Percentiles rank a stretch among this genome's conserved stretches.
Conservation (phyloP, 2,329 filamentous ascomycete genomes). For the Colletotrichum camelliae region DNA sequence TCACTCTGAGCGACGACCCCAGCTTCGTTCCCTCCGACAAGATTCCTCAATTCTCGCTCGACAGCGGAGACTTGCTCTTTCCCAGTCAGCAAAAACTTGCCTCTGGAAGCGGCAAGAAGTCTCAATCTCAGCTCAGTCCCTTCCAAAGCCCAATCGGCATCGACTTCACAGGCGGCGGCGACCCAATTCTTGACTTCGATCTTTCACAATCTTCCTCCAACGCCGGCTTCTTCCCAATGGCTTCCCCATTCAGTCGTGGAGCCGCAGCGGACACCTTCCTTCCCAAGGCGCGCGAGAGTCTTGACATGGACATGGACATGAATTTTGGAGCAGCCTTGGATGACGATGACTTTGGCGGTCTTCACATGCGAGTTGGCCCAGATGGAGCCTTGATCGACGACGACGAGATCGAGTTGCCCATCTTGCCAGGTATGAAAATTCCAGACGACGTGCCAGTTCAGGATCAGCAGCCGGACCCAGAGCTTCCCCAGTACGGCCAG, state of each 20-base stretch:
- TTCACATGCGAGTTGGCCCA: constrained; percentile 56
- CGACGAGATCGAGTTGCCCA: constrained; percentile 50
- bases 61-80: constrained; percentile 34
- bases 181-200: constrained; percentile 14
- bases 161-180: constrained; percentile 3
- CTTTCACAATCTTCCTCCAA: constrained; percentile 32
- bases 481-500: neutral
- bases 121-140: constrained; percentile 51
- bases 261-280: constrained; percentile 24
- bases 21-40: constrained; percentile 73
- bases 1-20: constrained; percentile 83
- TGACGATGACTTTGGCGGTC: constrained; percentile 39
- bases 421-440: constrained; percentile 31
- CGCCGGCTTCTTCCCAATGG: constrained; percentile 36
- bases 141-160: constrained; percentile 14
- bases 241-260: constrained; percentile 36
- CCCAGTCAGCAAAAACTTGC: constrained; percentile 40
- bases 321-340: constrained; percentile 38
- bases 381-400: constrained; percentile 55
- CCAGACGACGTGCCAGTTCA: constrained; percentile 16
- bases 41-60: constrained; percentile 62
- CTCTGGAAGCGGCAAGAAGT: constrained; percentile 28
- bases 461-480: constrained; percentile 17
- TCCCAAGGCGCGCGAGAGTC: neutral
- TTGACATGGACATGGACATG: constrained; percentile 8